Percentiles rank a stretch among this genome's conserved stretches.
Conservation (phyloP, 306 rosid species). For the Mimosa pudica region DNA sequence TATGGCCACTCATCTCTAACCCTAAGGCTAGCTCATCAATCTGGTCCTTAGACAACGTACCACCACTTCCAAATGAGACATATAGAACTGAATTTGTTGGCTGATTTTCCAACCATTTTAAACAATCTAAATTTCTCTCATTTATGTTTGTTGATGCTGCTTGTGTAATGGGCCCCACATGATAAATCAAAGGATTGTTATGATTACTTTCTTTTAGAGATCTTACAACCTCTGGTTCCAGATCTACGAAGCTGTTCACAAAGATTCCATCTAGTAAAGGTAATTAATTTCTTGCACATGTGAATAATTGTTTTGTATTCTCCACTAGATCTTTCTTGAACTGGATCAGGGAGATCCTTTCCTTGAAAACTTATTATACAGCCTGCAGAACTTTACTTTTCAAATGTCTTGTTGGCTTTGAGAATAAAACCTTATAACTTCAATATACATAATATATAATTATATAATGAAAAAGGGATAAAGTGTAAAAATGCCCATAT, state of each 20-base stretch:
- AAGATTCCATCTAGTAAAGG: not conserved
- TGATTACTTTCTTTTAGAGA: not conserved
- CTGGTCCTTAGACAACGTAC: not conserved
- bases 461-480: too few relatives aligned
- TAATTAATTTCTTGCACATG: not conserved
- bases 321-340: not conserved
- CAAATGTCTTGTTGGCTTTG: not conserved
- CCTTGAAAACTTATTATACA: not conserved
- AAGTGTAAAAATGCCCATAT: too few relatives aligned
- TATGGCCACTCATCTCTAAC: not conserved
- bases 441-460: too few relatives aligned
- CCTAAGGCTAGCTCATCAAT: not conserved
- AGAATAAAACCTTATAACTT: too few relatives aligned
- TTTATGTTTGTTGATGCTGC: not conserved
- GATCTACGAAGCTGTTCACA: not conserved
- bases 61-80: constrained; percentile 8
- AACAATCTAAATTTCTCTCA: not conserved
- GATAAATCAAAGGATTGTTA: not conserved
- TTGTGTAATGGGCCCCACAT: constrained; percentile 18
- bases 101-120: constrained; percentile 22
- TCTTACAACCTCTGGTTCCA: not conserved
- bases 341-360: not conserved
- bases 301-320: not conserved
- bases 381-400: not conserved
- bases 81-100: constrained; percentile 19